Base-by-base conservation (phyloP, 2,329 filamentous ascomycete genomes). In the Sporothrix luriei region DNA sequence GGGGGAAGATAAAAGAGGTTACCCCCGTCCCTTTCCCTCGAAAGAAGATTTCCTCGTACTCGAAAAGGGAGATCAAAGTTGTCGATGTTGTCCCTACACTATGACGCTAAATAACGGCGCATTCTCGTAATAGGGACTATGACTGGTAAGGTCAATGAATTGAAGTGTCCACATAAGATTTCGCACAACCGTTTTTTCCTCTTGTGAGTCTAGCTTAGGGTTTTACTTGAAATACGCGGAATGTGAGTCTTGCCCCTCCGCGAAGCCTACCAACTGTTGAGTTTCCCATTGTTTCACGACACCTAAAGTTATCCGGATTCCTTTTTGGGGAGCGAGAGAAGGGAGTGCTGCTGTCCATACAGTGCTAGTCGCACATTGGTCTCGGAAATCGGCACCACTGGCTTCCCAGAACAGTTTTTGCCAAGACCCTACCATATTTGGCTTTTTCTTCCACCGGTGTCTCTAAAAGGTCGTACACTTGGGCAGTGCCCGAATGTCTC, bases 311-410 rank as follows among this genome's bases (percentile, higher is more conserved):
- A 33, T 46, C 7, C 26, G 11, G 29, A 38, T 57, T n/a, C 29
- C 55, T 46, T 46, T 62, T 33, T 62, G 6, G 21, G 11, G 24
- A 26, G 21, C 24, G 4, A 10, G 33, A 33, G 33, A 43, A 40
- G 2, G 26, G 13, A 26, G 43, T 14, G 16, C 24, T 21, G 7
- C 61, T n/a, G 26, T 62, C 9, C 5, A 68, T 57, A 71, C 66
- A 66, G 59, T 67, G 68, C 49, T 66, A 51, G 38, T 59, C 59
- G 68, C 61, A 69, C 66, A 59, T 71, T 71, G 66, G 21, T n/a
- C 59, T 54, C 69, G 69, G 69, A 69, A 71, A 46, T 66, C 69
- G 69, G 66, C 69, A 71, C 69, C 49, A 33, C 33, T 40, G 43
- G 21, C 21, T 21, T 55, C 29, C 49, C 29, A 49, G 40, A 66